Evolutionary conservation across 805 yeast genomes (phyloP), one percentile per base, ranked within the genome.

Genomic region (Grigorovia humatica): DNA sequence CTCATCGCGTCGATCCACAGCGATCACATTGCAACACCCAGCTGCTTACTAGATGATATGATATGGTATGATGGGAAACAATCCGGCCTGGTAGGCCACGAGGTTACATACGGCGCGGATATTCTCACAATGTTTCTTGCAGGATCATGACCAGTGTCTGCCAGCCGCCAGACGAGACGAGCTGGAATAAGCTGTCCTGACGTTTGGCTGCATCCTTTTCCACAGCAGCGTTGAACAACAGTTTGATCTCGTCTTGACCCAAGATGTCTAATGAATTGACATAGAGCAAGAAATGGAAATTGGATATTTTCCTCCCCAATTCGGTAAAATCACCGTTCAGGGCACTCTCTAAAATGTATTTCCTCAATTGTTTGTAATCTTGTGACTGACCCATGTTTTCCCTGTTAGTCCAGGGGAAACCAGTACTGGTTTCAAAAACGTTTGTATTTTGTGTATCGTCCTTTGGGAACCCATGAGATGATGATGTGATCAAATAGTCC

Each of bases 381-480:
- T 88, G 96, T 1, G 82, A 72, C 19, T 79, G 80, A 1, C 96
- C 95, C 61, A 86, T 65, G 45, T 80, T 81, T 51, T 78, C 85
- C 51, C 98, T 74, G 63, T 90, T 85, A 58, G 87, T 95, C 65
- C 90, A 79, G 1, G 93, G 82, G 70, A 88, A 90, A 4, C 69
- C 65, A 38, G 62, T 64, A 17, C 63, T 58, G 0, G 74, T 60
- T 9, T 66, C 66, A 67, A 86, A 85, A 54, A 71, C 56, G 1
- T 87, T 82, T 4, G 57, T 62, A n/a, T 44, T 18, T 56, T 75
- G 50, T 2, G 52, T 43, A 1, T 57, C 59, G 1, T 18, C 18
- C 55, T 81, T 78, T 1, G 96, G 96, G 76, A 93, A 91, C 2
- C 98, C 96, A 66, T 93, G 98, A 5, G 95, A 83, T 55, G 91